phyloP scores from a whole-genome alignment of 108 stramenopile species.

The Cafeteria roenbergensis region DNA sequence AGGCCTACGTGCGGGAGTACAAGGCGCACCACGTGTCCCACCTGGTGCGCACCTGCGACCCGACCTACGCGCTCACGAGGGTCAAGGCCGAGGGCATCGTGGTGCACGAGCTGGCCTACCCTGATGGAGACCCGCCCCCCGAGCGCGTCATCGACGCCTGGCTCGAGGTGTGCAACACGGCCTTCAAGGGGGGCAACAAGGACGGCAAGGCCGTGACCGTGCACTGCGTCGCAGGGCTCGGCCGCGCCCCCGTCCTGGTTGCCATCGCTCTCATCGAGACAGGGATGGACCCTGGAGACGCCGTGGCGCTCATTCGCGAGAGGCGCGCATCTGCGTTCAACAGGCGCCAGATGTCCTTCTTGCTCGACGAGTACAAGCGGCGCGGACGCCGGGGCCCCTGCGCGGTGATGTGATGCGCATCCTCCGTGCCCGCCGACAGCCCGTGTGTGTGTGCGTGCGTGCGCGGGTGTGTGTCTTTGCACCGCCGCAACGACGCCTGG shows the following conservation, averaged over 20 bases:
- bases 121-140: constrained; percentile 67
- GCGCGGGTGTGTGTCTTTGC: too few relatives aligned
- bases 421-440: too few relatives aligned
- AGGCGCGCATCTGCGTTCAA: not conserved
- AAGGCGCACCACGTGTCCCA: constrained; percentile 72
- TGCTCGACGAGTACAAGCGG: not conserved
- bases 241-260: constrained; percentile 87
- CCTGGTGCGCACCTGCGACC: constrained; percentile 79
- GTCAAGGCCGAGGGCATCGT: constrained; percentile 65
- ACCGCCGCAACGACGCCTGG: too few relatives aligned
- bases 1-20: constrained; percentile 76
- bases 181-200: constrained; percentile 30
- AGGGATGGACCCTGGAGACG: not conserved
- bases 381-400: not conserved
- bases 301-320: not conserved
- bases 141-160: constrained; percentile 64
- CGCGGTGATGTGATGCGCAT: constrained; percentile 21
- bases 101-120: constrained; percentile 80
- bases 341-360: not conserved
- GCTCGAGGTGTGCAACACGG: constrained; percentile 68
- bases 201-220: constrained; percentile 58
- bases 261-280: constrained; percentile 83
- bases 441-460: too few relatives aligned
- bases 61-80: constrained; percentile 63
- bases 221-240: constrained; percentile 93